A percentile compares a stretch with the other conserved stretches of the same genome.
phyloP scores from a whole-genome alignment of 495 filamentous ascomycete species.

The Bathelium albidoporum region DNA sequence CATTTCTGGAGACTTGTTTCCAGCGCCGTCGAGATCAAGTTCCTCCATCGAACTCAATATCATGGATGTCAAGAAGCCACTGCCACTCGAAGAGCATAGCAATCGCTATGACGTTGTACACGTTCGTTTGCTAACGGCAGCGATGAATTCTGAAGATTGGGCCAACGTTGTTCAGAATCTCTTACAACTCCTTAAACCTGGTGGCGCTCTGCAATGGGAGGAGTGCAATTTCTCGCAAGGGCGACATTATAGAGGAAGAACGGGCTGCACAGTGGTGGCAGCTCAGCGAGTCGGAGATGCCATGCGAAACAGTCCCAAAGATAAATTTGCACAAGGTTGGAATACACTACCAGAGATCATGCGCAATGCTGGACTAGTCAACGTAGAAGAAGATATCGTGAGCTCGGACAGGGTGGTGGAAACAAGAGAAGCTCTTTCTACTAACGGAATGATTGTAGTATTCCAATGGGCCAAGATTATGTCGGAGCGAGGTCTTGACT shows the following conservation, averaged over 20 bases:
- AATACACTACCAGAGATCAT: slow-evolving; percentile 1
- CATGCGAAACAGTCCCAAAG: background rate
- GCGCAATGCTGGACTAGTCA: background rate
- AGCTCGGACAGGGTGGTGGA: slow-evolving; percentile 8
- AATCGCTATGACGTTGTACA: background rate
- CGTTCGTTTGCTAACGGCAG: background rate
- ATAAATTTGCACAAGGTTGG: background rate
- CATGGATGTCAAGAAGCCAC: background rate
- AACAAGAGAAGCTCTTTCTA: background rate
- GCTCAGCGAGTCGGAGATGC: background rate
- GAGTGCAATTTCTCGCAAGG: background rate
- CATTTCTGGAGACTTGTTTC: background rate
- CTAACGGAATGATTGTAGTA: background rate
- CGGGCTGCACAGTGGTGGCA: background rate
- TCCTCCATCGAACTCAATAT: background rate
- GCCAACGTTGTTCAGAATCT: background rate
- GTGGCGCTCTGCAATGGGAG: background rate
- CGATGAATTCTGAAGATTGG: background rate
- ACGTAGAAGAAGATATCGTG: slow-evolving; percentile 3
- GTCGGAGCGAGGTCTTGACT: background rate
- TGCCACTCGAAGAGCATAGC: background rate
- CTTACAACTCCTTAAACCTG: background rate
- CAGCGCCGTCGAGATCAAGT: background rate
- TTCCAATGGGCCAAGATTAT: background rate
- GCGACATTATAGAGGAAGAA: background rate